A percentile compares a stretch with the other conserved stretches of the same genome.
Evolutionary conservation across 805 yeast genomes (phyloP).

Genomic region (Barnettozyma populi): DNA sequence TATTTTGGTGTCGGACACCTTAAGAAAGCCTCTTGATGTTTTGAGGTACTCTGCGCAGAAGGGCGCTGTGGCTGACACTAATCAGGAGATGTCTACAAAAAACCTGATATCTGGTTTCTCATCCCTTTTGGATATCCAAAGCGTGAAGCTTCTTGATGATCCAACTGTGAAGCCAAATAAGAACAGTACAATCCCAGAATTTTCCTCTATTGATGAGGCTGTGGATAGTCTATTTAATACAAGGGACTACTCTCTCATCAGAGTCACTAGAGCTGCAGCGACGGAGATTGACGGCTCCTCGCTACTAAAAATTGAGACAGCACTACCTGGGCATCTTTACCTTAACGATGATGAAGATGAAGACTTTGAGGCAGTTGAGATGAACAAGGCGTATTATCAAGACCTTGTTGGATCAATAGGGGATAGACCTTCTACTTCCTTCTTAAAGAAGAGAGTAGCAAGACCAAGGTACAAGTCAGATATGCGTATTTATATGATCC

Average conservation of each 20-base stretch:
- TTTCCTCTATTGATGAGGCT: constrained; percentile 40
- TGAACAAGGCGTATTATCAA: constrained; percentile 16
- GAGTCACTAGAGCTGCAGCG: constrained; percentile 53
- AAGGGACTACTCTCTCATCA: constrained; percentile 38
- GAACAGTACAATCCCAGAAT: constrained; percentile 30
- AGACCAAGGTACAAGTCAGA: constrained; percentile 58
- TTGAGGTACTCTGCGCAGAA: constrained; percentile 17
- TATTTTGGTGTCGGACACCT: constrained; percentile 31
- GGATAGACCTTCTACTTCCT: constrained; percentile 42
- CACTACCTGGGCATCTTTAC: constrained; percentile 45
- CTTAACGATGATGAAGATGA: constrained; percentile 43
- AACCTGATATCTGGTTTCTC: constrained; percentile 20
- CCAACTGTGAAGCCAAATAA: constrained; percentile 28
- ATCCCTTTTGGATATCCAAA: constrained; percentile 18
- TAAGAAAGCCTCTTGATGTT: constrained; percentile 21
- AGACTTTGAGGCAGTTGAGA: constrained; percentile 16
- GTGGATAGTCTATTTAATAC: constrained; percentile 37
- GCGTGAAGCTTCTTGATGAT: constrained; percentile 25
- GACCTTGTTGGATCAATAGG: constrained; percentile 27
- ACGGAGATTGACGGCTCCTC: constrained; percentile 45
- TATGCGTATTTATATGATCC: constrained; percentile 56
- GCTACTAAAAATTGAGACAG: constrained; percentile 49
- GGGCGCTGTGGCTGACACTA: constrained; percentile 11
- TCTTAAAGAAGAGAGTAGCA: constrained; percentile 52
- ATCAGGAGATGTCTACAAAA: constrained; percentile 19